Evolutionary conservation across 2,329 filamentous ascomycete genomes (phyloP).

Genomic region (Dothistroma septosporum): DNA sequence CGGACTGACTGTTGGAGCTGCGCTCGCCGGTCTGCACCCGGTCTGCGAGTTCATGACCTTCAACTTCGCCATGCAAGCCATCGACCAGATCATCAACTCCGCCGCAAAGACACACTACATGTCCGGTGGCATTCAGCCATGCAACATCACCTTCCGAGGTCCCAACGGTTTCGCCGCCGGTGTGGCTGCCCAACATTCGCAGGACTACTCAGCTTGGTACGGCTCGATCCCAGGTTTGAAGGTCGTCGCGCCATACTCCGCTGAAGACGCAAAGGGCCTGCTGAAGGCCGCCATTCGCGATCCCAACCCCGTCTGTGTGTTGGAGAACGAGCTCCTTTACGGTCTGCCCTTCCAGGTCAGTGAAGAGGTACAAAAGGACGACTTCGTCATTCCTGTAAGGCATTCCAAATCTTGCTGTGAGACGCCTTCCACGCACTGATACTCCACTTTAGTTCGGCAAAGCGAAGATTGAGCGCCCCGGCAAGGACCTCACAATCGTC

Average conservation of each 20-base stretch:
- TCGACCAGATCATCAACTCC: constrained; percentile 99
- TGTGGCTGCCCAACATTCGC: constrained; percentile 96
- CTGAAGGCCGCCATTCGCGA: constrained; percentile 97
- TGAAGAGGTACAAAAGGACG: constrained; percentile 88
- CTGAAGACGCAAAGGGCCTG: constrained; percentile 97
- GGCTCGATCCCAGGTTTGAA: constrained; percentile 96
- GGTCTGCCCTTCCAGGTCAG: constrained; percentile 96
- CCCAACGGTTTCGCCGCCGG: constrained; percentile 96
- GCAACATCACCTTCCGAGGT: constrained; percentile 99
- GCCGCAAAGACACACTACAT: constrained; percentile 99
- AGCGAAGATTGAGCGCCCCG: constrained; percentile 95
- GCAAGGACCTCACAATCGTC: constrained; percentile 95
- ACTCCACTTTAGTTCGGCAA: constrained; percentile 67
- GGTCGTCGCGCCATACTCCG: constrained; percentile 92
- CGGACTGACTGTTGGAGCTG: constrained; percentile 90
- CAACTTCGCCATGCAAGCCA: constrained; percentile 99
- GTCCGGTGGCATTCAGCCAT: constrained; percentile 98
- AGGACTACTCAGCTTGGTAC: constrained; percentile 99
- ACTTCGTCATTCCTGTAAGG: constrained; percentile 80
- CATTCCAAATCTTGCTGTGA: constrained; percentile 1
- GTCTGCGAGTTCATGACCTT: constrained; percentile 99
- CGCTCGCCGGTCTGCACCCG: constrained; percentile 88
- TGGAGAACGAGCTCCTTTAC: constrained; percentile 67
- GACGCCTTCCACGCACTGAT: constrained; percentile 12
- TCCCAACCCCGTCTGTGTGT: constrained; percentile 85